Evolutionary conservation across 179 eudicot species (phyloP).

Genomic region (Patellifolia procumbens): DNA sequence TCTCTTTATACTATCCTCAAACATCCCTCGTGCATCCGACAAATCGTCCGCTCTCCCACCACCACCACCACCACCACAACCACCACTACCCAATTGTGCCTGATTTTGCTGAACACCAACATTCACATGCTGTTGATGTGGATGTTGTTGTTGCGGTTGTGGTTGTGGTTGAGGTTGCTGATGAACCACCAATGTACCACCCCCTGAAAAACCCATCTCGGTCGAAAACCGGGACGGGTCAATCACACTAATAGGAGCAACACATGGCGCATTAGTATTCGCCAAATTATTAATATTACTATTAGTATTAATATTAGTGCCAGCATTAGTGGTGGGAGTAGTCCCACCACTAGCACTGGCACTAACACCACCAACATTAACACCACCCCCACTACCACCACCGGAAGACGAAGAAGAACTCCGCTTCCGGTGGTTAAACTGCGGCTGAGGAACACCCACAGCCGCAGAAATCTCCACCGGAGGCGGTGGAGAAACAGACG

Average conservation of each 20-base stretch:
- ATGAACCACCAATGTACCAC: constrained; percentile 34
- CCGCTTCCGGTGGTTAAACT: constrained; percentile 49
- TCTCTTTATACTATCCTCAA: constrained; percentile 71
- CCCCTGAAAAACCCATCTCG: constrained; percentile 27
- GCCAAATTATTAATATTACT: background rate
- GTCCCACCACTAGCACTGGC: background rate
- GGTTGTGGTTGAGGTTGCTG: background rate
- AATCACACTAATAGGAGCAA: constrained; percentile 35
- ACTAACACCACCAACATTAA: constrained; percentile 7
- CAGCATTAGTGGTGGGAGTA: background rate
- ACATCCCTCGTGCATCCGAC: constrained; percentile 49
- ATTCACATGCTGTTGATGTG: background rate
- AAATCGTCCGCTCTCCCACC: constrained; percentile 64
- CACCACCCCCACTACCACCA: constrained; percentile 28
- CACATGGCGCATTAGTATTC: constrained; percentile 8
- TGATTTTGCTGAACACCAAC: constrained; percentile 28
- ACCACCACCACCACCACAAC: constrained; percentile 21
- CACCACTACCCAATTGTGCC: constrained; percentile 33
- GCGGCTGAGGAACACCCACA: constrained; percentile 6
- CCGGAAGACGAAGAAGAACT: constrained; percentile 25
- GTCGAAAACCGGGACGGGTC: constrained; percentile 29
- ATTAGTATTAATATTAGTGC: background rate
- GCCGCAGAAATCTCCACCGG: constrained; percentile 9
- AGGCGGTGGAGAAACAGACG: constrained; percentile 15
- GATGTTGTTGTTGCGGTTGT: background rate